phyloP scores from a whole-genome alignment of 2,329 filamentous ascomycete genomes.

The Epichloe gansuensis region DNA sequence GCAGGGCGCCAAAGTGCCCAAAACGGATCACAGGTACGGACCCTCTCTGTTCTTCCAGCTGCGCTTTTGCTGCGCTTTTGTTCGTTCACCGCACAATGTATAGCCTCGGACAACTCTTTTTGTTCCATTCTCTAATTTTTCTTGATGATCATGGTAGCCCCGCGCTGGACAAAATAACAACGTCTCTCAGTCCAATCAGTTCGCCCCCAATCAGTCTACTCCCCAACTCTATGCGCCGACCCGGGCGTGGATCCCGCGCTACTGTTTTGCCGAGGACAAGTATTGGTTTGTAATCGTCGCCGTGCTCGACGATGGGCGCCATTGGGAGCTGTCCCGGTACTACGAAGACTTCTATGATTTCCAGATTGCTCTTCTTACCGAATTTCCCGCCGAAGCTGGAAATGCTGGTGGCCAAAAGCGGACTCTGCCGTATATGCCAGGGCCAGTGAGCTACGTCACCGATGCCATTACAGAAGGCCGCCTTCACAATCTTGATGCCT shows the following conservation, averaged over 20 bases:
- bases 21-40: conserved; percentile 16
- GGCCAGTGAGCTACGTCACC: conserved; percentile 95
- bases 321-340: conserved; percentile 87
- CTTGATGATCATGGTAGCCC: background rate
- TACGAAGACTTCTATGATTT: conserved; percentile 99
- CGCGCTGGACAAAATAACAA: conserved; percentile 17
- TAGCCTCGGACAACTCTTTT: too few species aligned
- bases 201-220: conserved; percentile 27
- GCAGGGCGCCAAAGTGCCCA: conserved; percentile 13
- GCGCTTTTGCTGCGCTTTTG: background rate
- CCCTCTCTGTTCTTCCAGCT: background rate
- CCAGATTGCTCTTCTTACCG: conserved; percentile 86
- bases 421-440: conserved; percentile 92
- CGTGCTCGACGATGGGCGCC: conserved; percentile 74
- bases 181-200: conserved; percentile 22
- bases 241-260: conserved; percentile 75
- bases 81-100: background rate
- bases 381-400: conserved; percentile 85
- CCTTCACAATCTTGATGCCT: conserved; percentile 85
- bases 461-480: conserved; percentile 91
- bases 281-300: conserved; percentile 98
- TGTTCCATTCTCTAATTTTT: background rate
- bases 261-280: conserved; percentile 93
- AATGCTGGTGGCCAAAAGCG: conserved; percentile 69
- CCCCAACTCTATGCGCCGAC: conserved; percentile 62